Conservation (phyloP, 1,139 yeast genomes). For the Entelexis paramagnoliae region DNA sequence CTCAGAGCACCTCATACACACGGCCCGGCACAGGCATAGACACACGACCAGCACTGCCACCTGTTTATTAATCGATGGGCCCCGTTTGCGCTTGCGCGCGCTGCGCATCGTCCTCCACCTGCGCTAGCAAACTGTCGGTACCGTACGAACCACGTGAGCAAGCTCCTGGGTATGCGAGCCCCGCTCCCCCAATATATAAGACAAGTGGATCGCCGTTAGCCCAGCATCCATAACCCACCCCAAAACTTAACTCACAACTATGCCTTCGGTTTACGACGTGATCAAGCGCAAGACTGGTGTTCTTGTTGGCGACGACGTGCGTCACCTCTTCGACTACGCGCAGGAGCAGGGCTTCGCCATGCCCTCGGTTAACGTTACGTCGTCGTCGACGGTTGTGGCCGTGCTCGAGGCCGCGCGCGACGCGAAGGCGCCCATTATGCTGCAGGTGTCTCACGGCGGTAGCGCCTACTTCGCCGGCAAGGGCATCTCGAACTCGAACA, state of each 20-base stretch:
- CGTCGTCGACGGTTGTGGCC: constrained; percentile 94
- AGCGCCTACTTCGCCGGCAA: constrained; percentile 99
- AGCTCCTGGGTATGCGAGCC: constrained; percentile 1
- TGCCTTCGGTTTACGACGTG: constrained; percentile 40
- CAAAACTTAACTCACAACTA: background rate
- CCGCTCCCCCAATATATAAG: constrained; percentile 8
- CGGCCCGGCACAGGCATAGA: too few relatives aligned
- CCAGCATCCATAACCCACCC: background rate
- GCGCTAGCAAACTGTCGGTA: constrained; percentile 5
- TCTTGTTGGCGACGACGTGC: constrained; percentile 97
- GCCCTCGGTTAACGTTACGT: constrained; percentile 96
- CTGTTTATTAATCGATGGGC: background rate
- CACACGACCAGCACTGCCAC: too few relatives aligned
- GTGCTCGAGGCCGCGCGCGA: constrained; percentile 99
- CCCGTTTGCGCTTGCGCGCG: background rate
- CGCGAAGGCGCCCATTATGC: constrained; percentile 84
- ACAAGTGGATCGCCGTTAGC: background rate
- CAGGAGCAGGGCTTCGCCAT: constrained; percentile 91
- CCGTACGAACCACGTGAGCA: constrained; percentile 10
- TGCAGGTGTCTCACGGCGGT: constrained; percentile 98
- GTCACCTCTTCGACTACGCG: constrained; percentile 78
- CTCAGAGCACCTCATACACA: background rate
- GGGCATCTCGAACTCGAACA: constrained; percentile 91
- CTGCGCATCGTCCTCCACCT: background rate
- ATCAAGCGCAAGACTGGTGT: constrained; percentile 91